phyloP scores from a whole-genome alignment of 257 asterid genomes.

The Agastache rugosa region DNA sequence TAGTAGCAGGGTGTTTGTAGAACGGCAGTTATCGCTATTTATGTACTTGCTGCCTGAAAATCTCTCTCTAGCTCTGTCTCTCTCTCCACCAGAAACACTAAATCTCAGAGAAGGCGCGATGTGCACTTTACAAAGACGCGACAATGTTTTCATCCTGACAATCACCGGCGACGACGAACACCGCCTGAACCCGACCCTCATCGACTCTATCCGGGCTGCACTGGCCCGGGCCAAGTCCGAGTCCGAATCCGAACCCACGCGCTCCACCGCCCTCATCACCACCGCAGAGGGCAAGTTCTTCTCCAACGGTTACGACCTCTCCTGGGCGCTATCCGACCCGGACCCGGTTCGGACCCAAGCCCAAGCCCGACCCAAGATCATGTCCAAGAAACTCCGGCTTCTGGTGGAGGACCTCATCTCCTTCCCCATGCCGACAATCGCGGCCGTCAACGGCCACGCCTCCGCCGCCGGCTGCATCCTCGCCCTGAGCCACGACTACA shows the following conservation, averaged over 20 bases:
- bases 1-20: no score
- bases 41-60: neutral
- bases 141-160: neutral
- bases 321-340: slow-evolving; percentile 53
- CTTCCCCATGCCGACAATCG: slow-evolving; percentile 83
- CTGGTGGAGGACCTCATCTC: slow-evolving; percentile 58
- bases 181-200: slow-evolving; percentile 10
- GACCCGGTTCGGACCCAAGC: slow-evolving; percentile 29
- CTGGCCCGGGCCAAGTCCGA: slow-evolving; percentile 5
- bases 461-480: slow-evolving; percentile 61
- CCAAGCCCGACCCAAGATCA: slow-evolving; percentile 24
- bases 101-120: neutral
- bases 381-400: slow-evolving; percentile 59
- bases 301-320: slow-evolving; percentile 78
- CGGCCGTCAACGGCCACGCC: slow-evolving; percentile 76
- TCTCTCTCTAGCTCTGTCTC: no score
- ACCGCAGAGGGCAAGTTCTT: slow-evolving; percentile 76
- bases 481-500: slow-evolving; percentile 68
- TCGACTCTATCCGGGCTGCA: slow-evolving; percentile 5
- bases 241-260: neutral
- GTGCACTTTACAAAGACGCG: neutral
- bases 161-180: slow-evolving; percentile 13
- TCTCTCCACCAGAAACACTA: no score
- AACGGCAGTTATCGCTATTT: no score
- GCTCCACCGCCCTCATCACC: slow-evolving; percentile 64